Conservation (phyloP, 108 stramenopile genomes). For the Nannochloropsis oceanica region DNA sequence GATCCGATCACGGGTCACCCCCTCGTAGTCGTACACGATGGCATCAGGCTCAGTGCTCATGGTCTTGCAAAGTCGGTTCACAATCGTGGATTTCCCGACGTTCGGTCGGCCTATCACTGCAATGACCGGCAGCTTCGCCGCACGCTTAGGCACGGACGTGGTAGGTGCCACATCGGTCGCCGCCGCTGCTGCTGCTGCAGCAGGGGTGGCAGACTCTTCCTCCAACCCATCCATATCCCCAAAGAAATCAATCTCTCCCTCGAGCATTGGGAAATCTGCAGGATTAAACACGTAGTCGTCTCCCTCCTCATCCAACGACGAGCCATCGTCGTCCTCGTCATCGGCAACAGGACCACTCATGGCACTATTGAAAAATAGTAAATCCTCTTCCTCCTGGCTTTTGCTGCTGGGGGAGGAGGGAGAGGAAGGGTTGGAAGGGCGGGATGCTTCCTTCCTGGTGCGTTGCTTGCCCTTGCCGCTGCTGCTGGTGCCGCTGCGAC, state of each 20-base stretch:
- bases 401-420: background rate
- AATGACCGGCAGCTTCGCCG: conserved; percentile 1
- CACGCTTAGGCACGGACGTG: background rate
- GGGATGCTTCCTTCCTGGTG: background rate
- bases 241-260: background rate
- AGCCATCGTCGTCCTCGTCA: background rate
- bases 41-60: conserved; percentile 41
- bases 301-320: background rate
- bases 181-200: background rate
- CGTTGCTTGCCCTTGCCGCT: background rate
- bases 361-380: no score
- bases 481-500: background rate
- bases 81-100: conserved; percentile 38
- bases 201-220: background rate
- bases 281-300: background rate
- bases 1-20: conserved; percentile 86
- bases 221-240: background rate
- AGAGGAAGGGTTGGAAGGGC: background rate
- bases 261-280: background rate
- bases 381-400: background rate
- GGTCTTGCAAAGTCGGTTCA: conserved; percentile 39
- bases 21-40: conserved; percentile 82
- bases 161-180: background rate
- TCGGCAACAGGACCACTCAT: background rate
- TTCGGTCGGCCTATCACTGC: conserved; percentile 24